Evolutionary conservation across 352 stramenopile genomes (phyloP).

Genomic region (Globisporangium cystogenes): DNA sequence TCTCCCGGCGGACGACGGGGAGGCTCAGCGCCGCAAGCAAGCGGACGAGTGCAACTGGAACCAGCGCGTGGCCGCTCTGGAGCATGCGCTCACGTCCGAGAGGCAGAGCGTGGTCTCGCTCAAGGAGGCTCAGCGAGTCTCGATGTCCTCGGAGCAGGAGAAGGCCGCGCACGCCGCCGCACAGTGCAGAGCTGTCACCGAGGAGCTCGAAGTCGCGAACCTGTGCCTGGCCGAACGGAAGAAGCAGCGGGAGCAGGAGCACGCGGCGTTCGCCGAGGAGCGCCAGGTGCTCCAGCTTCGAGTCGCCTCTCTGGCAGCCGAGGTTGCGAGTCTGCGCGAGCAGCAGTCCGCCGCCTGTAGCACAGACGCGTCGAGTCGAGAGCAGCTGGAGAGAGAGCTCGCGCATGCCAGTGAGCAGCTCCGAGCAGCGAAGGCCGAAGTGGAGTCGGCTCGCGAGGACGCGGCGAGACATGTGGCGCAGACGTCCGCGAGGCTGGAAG

Average conservation of each 20-base stretch:
- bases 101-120: slow-evolving; percentile 30
- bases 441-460: not conserved
- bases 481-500: not conserved
- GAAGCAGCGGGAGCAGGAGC: slow-evolving; percentile 43
- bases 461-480: not conserved
- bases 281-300: slow-evolving; percentile 18
- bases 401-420: not conserved
- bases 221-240: slow-evolving; percentile 68
- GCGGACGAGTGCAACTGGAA: slow-evolving; percentile 57
- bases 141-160: slow-evolving; percentile 36
- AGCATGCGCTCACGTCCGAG: slow-evolving; percentile 44
- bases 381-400: slow-evolving; percentile 2
- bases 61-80: slow-evolving; percentile 42
- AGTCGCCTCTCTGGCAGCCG: slow-evolving; percentile 14
- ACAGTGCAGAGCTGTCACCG: slow-evolving; percentile 28
- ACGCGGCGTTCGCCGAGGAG: slow-evolving; percentile 16
- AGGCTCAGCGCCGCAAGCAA: slow-evolving; percentile 27
- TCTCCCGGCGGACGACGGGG: slow-evolving; percentile 42
- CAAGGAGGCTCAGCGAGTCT: slow-evolving; percentile 30
- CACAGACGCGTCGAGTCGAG: not conserved
- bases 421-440: not conserved
- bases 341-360: not conserved
- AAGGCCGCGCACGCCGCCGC: slow-evolving; percentile 31
- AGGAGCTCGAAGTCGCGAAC: slow-evolving; percentile 67
- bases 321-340: not conserved